phyloP scores from a whole-genome alignment of 1,284 basidiomycete genomes.

The Papiliotrema laurentii region DNA sequence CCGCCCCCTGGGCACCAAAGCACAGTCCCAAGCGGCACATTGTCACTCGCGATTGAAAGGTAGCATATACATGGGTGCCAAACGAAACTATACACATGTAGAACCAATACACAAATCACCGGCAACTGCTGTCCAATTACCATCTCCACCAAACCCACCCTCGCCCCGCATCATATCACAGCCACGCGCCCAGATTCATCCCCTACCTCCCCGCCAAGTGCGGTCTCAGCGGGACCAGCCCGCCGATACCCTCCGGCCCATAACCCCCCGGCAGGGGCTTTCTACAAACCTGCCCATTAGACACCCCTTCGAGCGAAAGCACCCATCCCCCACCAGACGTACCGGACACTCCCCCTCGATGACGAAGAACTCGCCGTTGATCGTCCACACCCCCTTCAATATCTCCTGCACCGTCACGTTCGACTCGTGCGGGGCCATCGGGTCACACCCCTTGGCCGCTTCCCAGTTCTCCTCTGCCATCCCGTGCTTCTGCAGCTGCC shows the following conservation, averaged over 20 bases:
- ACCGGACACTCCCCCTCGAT: constrained; percentile 47
- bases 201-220: background rate
- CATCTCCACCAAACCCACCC: too few relatives aligned
- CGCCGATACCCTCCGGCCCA: too few relatives aligned
- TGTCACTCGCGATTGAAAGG: too few relatives aligned
- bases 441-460: constrained; percentile 7
- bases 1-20: too few relatives aligned
- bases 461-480: constrained; percentile 12
- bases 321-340: constrained; percentile 11
- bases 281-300: constrained; percentile 26
- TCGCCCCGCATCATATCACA: too few relatives aligned
- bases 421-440: constrained; percentile 5
- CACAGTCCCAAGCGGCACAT: too few relatives aligned
- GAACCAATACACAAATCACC: too few relatives aligned
- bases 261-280: constrained; percentile 30
- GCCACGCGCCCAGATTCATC: too few relatives aligned
- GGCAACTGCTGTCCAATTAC: too few relatives aligned
- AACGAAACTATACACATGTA: too few relatives aligned
- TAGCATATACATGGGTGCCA: too few relatives aligned
- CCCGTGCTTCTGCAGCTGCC: background rate
- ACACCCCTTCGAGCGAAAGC: background rate
- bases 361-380: constrained; percentile 22
- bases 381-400: constrained; percentile 35
- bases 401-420: constrained; percentile 19
- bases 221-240: background rate